Conservation (phyloP, 352 stramenopile species). For the Phytophthora agathidicida region DNA sequence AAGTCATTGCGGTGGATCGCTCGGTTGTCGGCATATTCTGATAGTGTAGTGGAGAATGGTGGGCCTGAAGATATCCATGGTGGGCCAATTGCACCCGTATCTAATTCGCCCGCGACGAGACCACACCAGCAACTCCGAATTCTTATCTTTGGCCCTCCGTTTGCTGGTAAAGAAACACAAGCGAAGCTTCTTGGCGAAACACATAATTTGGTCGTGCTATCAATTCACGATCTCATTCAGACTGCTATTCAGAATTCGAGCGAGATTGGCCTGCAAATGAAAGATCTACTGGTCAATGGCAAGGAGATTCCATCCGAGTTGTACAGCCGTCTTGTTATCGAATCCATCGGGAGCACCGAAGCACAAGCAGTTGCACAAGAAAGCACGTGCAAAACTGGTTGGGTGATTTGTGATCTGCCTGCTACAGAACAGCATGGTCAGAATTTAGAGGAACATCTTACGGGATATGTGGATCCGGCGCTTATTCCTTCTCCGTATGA, state of each 20-base stretch:
- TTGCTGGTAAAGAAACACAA: slow-evolving; percentile 67
- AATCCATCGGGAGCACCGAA: slow-evolving; percentile 39
- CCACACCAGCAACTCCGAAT: slow-evolving; percentile 44
- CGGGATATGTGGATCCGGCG: slow-evolving; percentile 53
- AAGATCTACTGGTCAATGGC: slow-evolving; percentile 38
- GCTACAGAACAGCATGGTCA: slow-evolving; percentile 46
- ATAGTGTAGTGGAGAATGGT: not conserved
- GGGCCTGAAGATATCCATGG: not conserved
- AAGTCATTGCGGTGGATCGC: slow-evolving; percentile 71
- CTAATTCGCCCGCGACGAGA: not conserved
- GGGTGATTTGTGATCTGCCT: slow-evolving; percentile 74
- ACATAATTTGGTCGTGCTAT: slow-evolving; percentile 61
- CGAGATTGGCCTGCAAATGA: slow-evolving; percentile 35
- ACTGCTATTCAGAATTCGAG: slow-evolving; percentile 34
- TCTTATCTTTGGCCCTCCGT: slow-evolving; percentile 63
- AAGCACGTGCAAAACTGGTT: slow-evolving; percentile 39
- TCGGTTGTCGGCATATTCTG: slow-evolving; percentile 1
- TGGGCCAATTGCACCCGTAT: not conserved
- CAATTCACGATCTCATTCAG: slow-evolving; percentile 51
- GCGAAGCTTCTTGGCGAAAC: slow-evolving; percentile 49
- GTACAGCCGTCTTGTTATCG: slow-evolving; percentile 63
- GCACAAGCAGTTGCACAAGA: not conserved
- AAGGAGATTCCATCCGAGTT: slow-evolving; percentile 47
- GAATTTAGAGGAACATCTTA: slow-evolving; percentile 63
- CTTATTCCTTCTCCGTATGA: slow-evolving; percentile 54